Evolutionary conservation across 177 flowering plant genomes (phyloP), one percentile per base, ranked within the genome.

Genomic region (Vitis hybrid): DNA sequence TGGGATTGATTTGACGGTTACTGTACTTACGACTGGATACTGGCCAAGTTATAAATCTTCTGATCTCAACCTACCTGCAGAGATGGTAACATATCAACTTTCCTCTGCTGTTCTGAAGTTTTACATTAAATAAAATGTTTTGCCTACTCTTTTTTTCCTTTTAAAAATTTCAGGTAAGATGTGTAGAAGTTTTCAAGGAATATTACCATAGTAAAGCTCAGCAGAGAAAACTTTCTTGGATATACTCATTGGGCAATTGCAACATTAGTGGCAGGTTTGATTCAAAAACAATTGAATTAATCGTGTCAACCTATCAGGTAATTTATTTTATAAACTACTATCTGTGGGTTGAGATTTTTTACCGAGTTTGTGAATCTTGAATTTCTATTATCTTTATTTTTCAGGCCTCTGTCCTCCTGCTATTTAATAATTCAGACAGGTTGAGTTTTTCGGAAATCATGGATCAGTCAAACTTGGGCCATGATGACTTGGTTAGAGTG

Each of bases 281-380:
- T 2, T 51, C 78, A 19, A 84, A 82, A 69, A 67, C 79, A 10
- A 77, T 86, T 18, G 89, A 86, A 56, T 62, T 85, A 34, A 69
- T 80, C 61, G 80, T 86, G 18, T 67, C 83, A 51, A 88, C 94
- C 2, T 84, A 83, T 72, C 94, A 89, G 88, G 91, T 87, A 54
- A 70, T 50, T 7, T 67, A 6, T 13, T 8, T 19, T 6, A 48
- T 18, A 23, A 50, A 59, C 3, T 10, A 13, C 4, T 2, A 14
- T 6, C 56, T 6, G 12, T 11, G 59, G 21, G 7, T 70, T 52
- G 30, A 26, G 30, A 26, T 26, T 26, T 26, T 26, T 26, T 26
- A 26, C 30, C 5, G 5, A 26, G 30, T 26, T 26, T 26, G 30
- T 26, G 30, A 26, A 26, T 26, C 30, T 26, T 26, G 30, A 26